Conservation (phyloP, 106 monocot species). For the Allium sativum region DNA sequence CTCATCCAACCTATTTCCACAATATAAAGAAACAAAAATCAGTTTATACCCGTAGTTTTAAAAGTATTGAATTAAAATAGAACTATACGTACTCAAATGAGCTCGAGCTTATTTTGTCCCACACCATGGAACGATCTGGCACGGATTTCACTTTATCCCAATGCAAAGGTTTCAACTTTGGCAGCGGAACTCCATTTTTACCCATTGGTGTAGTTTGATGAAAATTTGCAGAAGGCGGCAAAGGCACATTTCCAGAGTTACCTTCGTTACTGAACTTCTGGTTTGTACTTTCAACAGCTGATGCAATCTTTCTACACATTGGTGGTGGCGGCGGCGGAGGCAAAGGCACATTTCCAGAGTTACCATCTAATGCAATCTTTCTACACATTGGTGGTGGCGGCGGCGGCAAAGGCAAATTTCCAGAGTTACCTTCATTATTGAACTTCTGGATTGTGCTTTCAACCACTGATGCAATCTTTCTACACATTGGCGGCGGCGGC, state of each 20-base stretch:
- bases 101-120: slow-evolving; percentile 80
- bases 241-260: not conserved
- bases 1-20: slow-evolving; percentile 55
- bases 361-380: no score
- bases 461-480: no score
- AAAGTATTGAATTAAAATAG: not conserved
- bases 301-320: not conserved
- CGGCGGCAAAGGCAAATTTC: not conserved
- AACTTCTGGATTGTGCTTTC: no score
- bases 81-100: slow-evolving; percentile 68
- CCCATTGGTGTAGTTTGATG: slow-evolving; percentile 10
- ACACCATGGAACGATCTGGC: slow-evolving; percentile 66
- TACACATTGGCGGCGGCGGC: slow-evolving; percentile 6
- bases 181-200: slow-evolving; percentile 36
- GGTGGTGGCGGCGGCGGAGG: slow-evolving; percentile 25
- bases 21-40: not conserved
- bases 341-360: no score
- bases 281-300: no score
- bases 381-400: not conserved
- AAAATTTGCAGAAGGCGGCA: slow-evolving; percentile 4
- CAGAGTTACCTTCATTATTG: no score
- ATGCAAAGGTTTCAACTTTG: slow-evolving; percentile 85
- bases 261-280: no score
- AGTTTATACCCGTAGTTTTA: no score
- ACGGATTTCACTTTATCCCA: slow-evolving; percentile 89